Conservation (phyloP, 2,329 filamentous ascomycete species). For the Pezicula carpinea region DNA sequence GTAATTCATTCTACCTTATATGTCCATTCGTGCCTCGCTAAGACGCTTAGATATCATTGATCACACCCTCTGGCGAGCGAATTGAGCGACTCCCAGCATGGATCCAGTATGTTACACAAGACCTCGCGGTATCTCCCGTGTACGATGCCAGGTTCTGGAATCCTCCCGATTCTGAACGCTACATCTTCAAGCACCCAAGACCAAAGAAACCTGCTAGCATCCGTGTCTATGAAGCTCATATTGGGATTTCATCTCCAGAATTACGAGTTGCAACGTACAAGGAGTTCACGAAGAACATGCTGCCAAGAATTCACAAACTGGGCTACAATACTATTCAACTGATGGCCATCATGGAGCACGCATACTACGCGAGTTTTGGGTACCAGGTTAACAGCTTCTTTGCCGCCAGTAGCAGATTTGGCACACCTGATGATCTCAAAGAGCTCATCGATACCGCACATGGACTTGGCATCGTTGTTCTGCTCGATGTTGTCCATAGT, state of each 20-base stretch:
- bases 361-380: slow-evolving; percentile 98
- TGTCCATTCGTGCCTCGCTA: slow-evolving; percentile 7
- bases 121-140: slow-evolving; percentile 79
- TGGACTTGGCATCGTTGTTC: slow-evolving; percentile 80
- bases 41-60: slow-evolving; percentile 67
- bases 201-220: slow-evolving; percentile 80
- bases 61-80: slow-evolving; percentile 71
- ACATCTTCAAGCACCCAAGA: slow-evolving; percentile 76
- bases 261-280: slow-evolving; percentile 89
- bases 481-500: slow-evolving; percentile 95
- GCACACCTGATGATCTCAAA: slow-evolving; percentile 88
- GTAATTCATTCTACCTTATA: slow-evolving; percentile 37
- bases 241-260: slow-evolving; percentile 93
- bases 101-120: slow-evolving; percentile 97
- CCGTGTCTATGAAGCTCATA: slow-evolving; percentile 98
- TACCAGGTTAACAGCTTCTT: slow-evolving; percentile 99
- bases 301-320: slow-evolving; percentile 82
- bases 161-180: slow-evolving; percentile 69
- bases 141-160: slow-evolving; percentile 99
- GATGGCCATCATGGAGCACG: slow-evolving; percentile 99
- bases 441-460: slow-evolving; percentile 96
- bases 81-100: slow-evolving; percentile 89
- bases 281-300: slow-evolving; percentile 89
- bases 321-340: slow-evolving; percentile 98
- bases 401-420: slow-evolving; percentile 92